Conservation (phyloP, 768 basidiomycete species). For the Amanita rubescens region DNA sequence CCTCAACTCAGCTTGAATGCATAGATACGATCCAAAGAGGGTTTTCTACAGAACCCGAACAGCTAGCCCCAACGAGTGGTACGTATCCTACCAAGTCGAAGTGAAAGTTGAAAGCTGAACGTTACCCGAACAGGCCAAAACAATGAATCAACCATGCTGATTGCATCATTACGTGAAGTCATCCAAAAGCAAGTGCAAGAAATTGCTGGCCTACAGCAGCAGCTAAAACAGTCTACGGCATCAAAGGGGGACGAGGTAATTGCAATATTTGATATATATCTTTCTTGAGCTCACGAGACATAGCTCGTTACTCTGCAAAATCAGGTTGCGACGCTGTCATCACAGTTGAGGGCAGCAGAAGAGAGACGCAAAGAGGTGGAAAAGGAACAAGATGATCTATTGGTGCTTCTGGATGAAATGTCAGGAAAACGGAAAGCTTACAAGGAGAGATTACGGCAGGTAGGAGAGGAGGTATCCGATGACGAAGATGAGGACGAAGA, state of each 20-base stretch:
- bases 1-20: neutral
- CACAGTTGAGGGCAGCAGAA: slow-evolving; percentile 44
- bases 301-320: slow-evolving; percentile 33
- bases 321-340: slow-evolving; percentile 39
- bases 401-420: slow-evolving; percentile 90
- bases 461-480: slow-evolving; percentile 84
- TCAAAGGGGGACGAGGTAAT: slow-evolving; percentile 32
- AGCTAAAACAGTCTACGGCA: slow-evolving; percentile 38
- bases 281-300: neutral
- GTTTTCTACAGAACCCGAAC: slow-evolving; percentile 61
- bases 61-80: slow-evolving; percentile 55
- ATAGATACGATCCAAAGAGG: slow-evolving; percentile 73
- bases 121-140: slow-evolving; percentile 41
- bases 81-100: slow-evolving; percentile 15
- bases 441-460: slow-evolving; percentile 66
- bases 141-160: slow-evolving; percentile 73
- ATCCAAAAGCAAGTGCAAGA: slow-evolving; percentile 79
- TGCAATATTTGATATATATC: neutral
- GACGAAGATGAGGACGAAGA: slow-evolving; percentile 72
- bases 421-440: slow-evolving; percentile 79
- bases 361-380: slow-evolving; percentile 75
- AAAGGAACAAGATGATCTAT: slow-evolving; percentile 93
- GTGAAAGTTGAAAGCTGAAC: slow-evolving; percentile 5
- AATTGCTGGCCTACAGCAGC: slow-evolving; percentile 58
- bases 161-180: slow-evolving; percentile 77